Conservation (phyloP, 2,329 filamentous ascomycete genomes). For the Fusarium sp. region DNA sequence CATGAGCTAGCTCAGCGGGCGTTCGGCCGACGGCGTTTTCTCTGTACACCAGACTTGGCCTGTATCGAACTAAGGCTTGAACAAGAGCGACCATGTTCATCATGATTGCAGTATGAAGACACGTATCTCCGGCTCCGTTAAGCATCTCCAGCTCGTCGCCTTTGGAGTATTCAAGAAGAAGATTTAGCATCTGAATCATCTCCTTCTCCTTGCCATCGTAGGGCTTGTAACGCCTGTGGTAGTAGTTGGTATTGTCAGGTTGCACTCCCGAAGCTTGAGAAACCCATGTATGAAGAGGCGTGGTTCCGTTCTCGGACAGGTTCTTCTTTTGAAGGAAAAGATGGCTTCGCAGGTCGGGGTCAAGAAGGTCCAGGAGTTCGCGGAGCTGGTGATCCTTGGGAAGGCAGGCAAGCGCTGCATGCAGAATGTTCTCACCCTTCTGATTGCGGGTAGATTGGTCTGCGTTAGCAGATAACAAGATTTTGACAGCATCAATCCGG, state of each 20-base stretch:
- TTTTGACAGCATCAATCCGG: constrained; percentile 65
- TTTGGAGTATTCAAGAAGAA: constrained; percentile 67
- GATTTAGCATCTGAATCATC: constrained; percentile 57
- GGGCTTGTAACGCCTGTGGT: constrained; percentile 23
- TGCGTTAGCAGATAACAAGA: constrained; percentile 75
- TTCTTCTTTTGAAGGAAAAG: constrained; percentile 70
- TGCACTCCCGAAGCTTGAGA: constrained; percentile 43
- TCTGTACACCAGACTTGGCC: constrained; percentile 71
- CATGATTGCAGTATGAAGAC: constrained; percentile 68
- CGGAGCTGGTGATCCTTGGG: constrained; percentile 55
- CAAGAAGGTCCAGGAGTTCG: constrained; percentile 68
- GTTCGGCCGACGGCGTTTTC: constrained; percentile 84
- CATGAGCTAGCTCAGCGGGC: constrained; percentile 74
- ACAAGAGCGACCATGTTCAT: constrained; percentile 52
- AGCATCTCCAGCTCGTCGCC: constrained; percentile 68
- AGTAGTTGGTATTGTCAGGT: constrained; percentile 9
- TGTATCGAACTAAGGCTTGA: constrained; percentile 63
- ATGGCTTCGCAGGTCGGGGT: constrained; percentile 65
- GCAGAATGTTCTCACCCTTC: constrained; percentile 75
- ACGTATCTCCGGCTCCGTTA: constrained; percentile 73
- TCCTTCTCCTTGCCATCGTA: constrained; percentile 48
- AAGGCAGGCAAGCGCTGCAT: constrained; percentile 60
- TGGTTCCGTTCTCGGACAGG: constrained; percentile 64
- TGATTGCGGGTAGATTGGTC: constrained; percentile 74
- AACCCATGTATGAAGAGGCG: constrained; percentile 74